Base-by-base conservation (phyloP, 495 filamentous ascomycete genomes). In the Podospora sp. region DNA sequence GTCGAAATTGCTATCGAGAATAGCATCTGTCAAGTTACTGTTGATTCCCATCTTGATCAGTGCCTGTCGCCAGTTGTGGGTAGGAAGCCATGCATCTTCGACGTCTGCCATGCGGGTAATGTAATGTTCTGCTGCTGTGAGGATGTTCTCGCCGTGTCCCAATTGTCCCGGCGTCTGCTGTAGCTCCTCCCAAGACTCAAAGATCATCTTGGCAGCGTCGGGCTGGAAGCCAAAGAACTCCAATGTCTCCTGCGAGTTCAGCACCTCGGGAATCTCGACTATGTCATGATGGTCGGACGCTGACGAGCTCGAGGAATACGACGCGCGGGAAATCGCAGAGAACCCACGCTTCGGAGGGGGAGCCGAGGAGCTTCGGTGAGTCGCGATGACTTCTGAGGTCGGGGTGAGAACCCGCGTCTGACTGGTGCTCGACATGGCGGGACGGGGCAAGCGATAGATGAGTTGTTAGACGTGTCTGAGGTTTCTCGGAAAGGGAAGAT, bases 191-290 rank as follows among this genome's bases (percentile, higher is more conserved):
- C 63, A 65, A 20, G 29, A 49, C 27, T 58, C 53, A 9, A 58
- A 65, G 22, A 65, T 57, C 26, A 3, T 49, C 21, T 57, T 58
- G 63, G 63, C 63, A 46, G 26, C 52, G 18, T 49, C 53, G 16
- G 35, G 33, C 52, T 27, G 53, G 29, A 65, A n/a, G 12, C 63
- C 53, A 58, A 65, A 65, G 63, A 65, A 65, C 52, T 50, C 52
- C 5, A 58, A 22, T 57, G 63, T 65, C 29, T 65, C 63, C 63
- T 58, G 52, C 63, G 63, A 65, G 52, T 65, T 65, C 1, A 65
- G 63, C 27, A 65, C 33, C 63, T 65, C 63, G 27, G 63, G 63
- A 65, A 59, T 65, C 29, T 65, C 63, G 53, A 65, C 63, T 14
- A 57, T 21, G 29, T 58, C 51, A 58, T 65, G 27, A 49, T 58